phyloP scores from a whole-genome alignment of 2,329 filamentous ascomycete genomes.

The Xylariales sp. region DNA sequence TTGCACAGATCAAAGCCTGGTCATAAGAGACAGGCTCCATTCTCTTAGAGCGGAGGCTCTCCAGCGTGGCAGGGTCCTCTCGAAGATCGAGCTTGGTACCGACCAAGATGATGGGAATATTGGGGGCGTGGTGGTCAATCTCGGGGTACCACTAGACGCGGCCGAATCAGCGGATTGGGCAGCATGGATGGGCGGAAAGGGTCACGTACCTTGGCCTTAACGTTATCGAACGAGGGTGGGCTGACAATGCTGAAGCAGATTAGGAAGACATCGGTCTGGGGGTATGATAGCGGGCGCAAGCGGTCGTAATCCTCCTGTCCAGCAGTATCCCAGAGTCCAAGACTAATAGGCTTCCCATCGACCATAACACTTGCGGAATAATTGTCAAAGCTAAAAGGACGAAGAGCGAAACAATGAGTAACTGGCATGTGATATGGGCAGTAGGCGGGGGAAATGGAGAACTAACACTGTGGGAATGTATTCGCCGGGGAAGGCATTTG shows the following conservation, averaged over 20 bases:
- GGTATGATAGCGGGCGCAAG: constrained; percentile 93
- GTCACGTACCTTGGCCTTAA: constrained; percentile 87
- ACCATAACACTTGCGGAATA: constrained; percentile 99
- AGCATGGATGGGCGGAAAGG: neutral
- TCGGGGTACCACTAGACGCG: constrained; percentile 87
- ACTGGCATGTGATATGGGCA: constrained; percentile 35
- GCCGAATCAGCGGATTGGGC: constrained; percentile 33
- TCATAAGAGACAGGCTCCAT: constrained; percentile 98
- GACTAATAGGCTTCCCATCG: constrained; percentile 95
- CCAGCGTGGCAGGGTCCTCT: constrained; percentile 85
- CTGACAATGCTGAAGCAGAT: constrained; percentile 99
- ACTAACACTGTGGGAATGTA: constrained; percentile 98
- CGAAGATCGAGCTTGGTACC: constrained; percentile 96
- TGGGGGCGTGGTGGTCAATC: constrained; percentile 95
- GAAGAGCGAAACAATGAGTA: constrained; percentile 19
- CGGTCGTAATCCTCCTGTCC: constrained; percentile 99
- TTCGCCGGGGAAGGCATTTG: constrained; percentile 99
- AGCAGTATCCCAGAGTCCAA: constrained; percentile 98
- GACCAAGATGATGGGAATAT: constrained; percentile 95
- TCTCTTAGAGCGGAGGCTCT: constrained; percentile 87
- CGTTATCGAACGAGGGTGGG: constrained; percentile 98
- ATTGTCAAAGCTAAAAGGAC: constrained; percentile 85
- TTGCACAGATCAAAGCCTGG: constrained; percentile 86
- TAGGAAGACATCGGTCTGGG: constrained; percentile 97
- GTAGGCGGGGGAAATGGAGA: neutral